Conservation (phyloP, 192 early-diverging fungal genomes). For the Coemansia sp. region DNA sequence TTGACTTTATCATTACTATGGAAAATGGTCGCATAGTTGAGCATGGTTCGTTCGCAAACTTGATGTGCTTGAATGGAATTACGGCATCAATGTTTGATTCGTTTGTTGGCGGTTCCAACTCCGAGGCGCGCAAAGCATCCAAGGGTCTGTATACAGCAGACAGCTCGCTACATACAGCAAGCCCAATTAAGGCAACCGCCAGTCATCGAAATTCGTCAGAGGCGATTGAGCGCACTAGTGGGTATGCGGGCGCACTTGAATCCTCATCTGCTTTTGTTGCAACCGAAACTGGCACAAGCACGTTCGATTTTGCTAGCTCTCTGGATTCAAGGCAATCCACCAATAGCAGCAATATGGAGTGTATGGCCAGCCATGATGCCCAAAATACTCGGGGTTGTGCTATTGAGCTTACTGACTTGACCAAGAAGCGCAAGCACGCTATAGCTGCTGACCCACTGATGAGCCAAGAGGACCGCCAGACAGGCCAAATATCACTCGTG, state of each 20-base stretch:
- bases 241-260: neutral
- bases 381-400: neutral
- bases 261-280: neutral
- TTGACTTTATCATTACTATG: slow-evolving; percentile 55
- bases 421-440: slow-evolving; percentile 1
- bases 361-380: neutral
- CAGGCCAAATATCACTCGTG: slow-evolving; percentile 61
- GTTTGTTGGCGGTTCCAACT: slow-evolving; percentile 26
- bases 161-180: slow-evolving; percentile 39
- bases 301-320: slow-evolving; percentile 1
- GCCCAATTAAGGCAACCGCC: slow-evolving; percentile 21
- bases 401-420: neutral
- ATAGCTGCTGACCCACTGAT: slow-evolving; percentile 57
- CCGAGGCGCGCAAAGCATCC: neutral
- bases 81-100: slow-evolving; percentile 41
- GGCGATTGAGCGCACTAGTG: neutral
- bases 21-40: slow-evolving; percentile 53
- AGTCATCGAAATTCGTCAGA: neutral
- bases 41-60: slow-evolving; percentile 54
- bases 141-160: slow-evolving; percentile 17
- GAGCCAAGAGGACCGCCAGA: slow-evolving; percentile 76
- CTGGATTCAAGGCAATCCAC: neutral
- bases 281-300: neutral
- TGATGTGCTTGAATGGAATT: slow-evolving; percentile 45
- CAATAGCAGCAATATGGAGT: neutral